Evolutionary conservation across 164 flowering plant genomes (phyloP).

Genomic region (Tetrastigma voinierianum): DNA sequence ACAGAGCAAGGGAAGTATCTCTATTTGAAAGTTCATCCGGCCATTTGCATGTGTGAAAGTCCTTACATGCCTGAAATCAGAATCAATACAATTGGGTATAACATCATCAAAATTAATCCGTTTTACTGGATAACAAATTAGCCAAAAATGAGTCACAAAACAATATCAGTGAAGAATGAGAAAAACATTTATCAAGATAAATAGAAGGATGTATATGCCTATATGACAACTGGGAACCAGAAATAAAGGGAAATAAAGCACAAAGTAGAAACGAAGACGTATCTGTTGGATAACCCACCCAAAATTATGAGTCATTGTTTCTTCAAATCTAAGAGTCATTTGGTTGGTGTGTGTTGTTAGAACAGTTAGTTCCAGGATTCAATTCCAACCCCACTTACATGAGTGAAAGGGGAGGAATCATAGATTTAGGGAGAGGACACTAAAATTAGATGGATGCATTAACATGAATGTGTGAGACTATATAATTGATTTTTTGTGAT

Average conservation of each 20-base stretch:
- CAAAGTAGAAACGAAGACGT: too few species aligned
- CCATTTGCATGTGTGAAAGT: slow-evolving; percentile 85
- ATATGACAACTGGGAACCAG: not conserved
- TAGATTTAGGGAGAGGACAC: not conserved
- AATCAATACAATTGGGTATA: not conserved
- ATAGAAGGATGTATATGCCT: not conserved
- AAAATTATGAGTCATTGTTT: too few species aligned
- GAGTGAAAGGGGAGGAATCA: not conserved
- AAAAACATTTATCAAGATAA: not conserved
- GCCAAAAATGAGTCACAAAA: not conserved
- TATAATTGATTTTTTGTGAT: too few species aligned
- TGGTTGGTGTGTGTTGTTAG: too few species aligned
- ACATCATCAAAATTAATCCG: not conserved
- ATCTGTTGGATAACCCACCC: too few species aligned
- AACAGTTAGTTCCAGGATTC: not conserved
- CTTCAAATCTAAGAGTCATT: too few species aligned
- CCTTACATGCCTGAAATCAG: slow-evolving; percentile 67
- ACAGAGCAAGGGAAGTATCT: slow-evolving; percentile 57
- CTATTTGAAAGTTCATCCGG: slow-evolving; percentile 50
- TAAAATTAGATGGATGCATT: not conserved
- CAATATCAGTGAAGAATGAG: not conserved
- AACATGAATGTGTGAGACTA: not conserved
- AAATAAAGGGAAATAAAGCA: too few species aligned
- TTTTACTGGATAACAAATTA: not conserved
- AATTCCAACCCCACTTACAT: not conserved